Percentiles rank a stretch among this genome's conserved stretches.
Conservation (phyloP, 768 basidiomycete genomes). For the Mycena rebaudengoi region DNA sequence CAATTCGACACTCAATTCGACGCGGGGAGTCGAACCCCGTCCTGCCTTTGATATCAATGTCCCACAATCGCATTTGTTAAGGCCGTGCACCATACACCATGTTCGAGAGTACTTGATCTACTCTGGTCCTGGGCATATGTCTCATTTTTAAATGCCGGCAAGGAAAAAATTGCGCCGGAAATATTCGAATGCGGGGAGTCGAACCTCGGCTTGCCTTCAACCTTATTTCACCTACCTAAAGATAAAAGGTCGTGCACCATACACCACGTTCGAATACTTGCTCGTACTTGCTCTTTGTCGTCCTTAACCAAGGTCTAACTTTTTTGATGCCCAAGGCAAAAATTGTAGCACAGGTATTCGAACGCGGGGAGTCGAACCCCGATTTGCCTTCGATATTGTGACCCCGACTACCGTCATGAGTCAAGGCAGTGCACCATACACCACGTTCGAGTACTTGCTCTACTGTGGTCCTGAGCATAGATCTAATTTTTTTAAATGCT, state of each 20-base stretch:
- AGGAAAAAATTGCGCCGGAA: no score
- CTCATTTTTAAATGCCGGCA: no score
- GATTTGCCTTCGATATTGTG: not conserved
- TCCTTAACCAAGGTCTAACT: no score
- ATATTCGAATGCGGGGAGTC: not conserved
- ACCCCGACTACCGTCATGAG: not conserved
- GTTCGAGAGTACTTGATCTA: not conserved
- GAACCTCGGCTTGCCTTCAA: not conserved
- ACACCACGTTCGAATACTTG: not conserved
- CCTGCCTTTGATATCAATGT: not conserved
- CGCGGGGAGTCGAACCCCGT: not conserved
- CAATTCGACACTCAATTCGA: no score
- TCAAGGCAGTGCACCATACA: not conserved
- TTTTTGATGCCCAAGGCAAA: no score
- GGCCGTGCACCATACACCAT: not conserved
- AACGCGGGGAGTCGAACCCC: not conserved
- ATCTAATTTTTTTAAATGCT: no score
- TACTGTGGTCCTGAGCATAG: no score
- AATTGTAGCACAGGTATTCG: no score
- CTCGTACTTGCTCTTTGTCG: not conserved
- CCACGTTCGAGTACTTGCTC: no score
- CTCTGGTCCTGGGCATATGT: no score
- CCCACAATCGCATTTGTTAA: no score
- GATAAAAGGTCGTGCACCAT: not conserved
- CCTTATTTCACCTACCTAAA: no score